A percentile compares a stretch with the other conserved stretches of the same genome.
Conservation (phyloP, 78 protist genomes). For the Polysphondylium violaceum region DNA sequence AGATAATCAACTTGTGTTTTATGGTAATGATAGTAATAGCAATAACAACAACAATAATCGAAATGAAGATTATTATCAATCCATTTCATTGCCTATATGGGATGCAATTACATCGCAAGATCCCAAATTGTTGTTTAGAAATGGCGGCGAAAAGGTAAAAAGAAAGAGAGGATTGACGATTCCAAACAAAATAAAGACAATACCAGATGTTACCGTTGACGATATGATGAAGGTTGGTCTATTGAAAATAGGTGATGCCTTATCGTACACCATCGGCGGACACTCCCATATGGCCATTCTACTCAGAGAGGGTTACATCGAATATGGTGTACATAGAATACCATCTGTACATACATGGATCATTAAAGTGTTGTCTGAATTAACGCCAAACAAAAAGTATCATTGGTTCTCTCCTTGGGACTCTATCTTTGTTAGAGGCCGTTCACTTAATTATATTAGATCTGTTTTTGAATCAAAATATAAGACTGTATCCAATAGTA, state of each 20-base stretch:
- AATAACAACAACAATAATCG: background rate
- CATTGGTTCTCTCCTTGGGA: conserved; percentile 76
- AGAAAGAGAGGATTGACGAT: conserved; percentile 56
- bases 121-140: conserved; percentile 22
- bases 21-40: background rate
- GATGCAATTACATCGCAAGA: conserved; percentile 76
- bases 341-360: conserved; percentile 71
- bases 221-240: conserved; percentile 51
- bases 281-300: conserved; percentile 4
- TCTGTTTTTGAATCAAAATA: conserved; percentile 13
- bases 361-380: conserved; percentile 25
- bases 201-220: conserved; percentile 61
- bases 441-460: conserved; percentile 61
- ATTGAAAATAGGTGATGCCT: conserved; percentile 45
- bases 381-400: conserved; percentile 30
- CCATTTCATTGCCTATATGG: conserved; percentile 67
- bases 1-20: too few relatives aligned
- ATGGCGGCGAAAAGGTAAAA: conserved; percentile 21
- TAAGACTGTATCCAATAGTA: background rate
- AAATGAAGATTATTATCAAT: conserved; percentile 29
- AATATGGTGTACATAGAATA: conserved; percentile 9
- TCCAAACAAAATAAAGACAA: conserved; percentile 26
- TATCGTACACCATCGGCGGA: conserved; percentile 51
- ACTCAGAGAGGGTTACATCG: conserved; percentile 55
- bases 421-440: conserved; percentile 38